Base-by-base conservation (phyloP, 768 basidiomycete species). In the Tulasnella sp. region DNA sequence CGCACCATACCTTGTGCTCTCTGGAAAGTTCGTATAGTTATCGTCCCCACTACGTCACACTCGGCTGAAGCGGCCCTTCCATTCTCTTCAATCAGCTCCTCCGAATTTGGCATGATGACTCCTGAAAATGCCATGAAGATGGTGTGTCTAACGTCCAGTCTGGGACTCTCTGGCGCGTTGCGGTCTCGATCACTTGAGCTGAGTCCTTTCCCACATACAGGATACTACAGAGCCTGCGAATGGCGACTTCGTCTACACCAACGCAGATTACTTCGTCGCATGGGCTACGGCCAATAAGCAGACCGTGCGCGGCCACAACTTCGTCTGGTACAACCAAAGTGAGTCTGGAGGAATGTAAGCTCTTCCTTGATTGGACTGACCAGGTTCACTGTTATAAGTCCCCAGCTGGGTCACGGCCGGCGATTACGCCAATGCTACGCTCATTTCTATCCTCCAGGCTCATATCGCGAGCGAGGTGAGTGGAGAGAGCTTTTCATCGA, bases 391-490 rank as follows among this genome's bases (percentile, higher is more conserved):
- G 15, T 15, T 1, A 27, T 3, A 4, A 55, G 53, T 55, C 4
- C 38, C 56, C 11, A 60, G 25, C 51, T 60, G 58, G 58, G 27
- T 60, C 22, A 12, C 58, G 9, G 22, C 5, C 31, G 58, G 58
- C 17, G 24, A 19, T 5, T 60, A 3, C 11, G 57, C 53, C 24
- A 42, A 60, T 27, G 60, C 60, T 4, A 60, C 62, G n/a, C 49
- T 65, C 41, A 61, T 53, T 41, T 53, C 63, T 41, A 75, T 80
- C 53, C 68, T 82, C 38, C 65, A 73, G 58, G 76, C 69, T 27
- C 79, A 82, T 63, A 75, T 76, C 58, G 65, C 70, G 24, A 78
- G 9, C 27, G 44, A 49, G 8, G n/a, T n/a, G n/a, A n/a, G n/a
- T n/a, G n/a, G n/a, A n/a, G n/a, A n/a, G n/a, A n/a, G n/a, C n/a